A percentile compares a stretch with the other conserved stretches of the same genome.
phyloP scores from a whole-genome alignment of 2,329 filamentous ascomycete species.

The Diaporthe humulicola region DNA sequence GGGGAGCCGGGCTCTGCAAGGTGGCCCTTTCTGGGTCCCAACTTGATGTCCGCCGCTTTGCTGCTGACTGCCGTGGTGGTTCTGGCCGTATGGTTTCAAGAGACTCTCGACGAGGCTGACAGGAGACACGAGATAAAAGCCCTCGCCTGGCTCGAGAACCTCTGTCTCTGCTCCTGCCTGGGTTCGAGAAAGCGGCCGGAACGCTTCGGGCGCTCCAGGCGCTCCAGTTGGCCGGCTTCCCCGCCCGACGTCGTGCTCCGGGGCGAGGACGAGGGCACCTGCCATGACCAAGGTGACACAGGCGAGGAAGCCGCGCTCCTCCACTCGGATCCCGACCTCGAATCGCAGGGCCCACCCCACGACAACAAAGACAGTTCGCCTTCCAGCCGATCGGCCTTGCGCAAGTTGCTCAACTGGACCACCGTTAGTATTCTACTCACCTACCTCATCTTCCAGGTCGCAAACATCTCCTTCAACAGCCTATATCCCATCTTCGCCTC shows the following conservation, averaged over 20 bases:
- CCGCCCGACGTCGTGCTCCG: background rate
- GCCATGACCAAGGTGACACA: constrained; percentile 33
- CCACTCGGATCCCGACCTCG: constrained; percentile 29
- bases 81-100: constrained; percentile 85
- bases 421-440: constrained; percentile 85
- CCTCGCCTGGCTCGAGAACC: constrained; percentile 48
- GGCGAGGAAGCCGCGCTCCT: constrained; percentile 37
- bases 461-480: constrained; percentile 95
- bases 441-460: constrained; percentile 93
- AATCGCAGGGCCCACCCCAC: constrained; percentile 50
- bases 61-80: constrained; percentile 80
- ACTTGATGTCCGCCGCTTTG: constrained; percentile 81
- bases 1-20: constrained; percentile 67
- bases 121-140: constrained; percentile 40
- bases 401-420: constrained; percentile 80
- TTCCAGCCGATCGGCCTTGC: constrained; percentile 57
- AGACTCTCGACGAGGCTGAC: constrained; percentile 76
- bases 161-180: constrained; percentile 40
- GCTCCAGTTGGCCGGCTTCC: constrained; percentile 43
- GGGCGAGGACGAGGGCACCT: constrained; percentile 41
- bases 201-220: constrained; percentile 47
- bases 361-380: constrained; percentile 60
- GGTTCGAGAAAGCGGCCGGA: constrained; percentile 41
- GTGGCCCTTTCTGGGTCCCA: constrained; percentile 89
- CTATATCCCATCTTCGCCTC: constrained; percentile 94